Evolutionary conservation across 768 basidiomycete species (phyloP).

Genomic region (Udeniomyces megalosporus): DNA sequence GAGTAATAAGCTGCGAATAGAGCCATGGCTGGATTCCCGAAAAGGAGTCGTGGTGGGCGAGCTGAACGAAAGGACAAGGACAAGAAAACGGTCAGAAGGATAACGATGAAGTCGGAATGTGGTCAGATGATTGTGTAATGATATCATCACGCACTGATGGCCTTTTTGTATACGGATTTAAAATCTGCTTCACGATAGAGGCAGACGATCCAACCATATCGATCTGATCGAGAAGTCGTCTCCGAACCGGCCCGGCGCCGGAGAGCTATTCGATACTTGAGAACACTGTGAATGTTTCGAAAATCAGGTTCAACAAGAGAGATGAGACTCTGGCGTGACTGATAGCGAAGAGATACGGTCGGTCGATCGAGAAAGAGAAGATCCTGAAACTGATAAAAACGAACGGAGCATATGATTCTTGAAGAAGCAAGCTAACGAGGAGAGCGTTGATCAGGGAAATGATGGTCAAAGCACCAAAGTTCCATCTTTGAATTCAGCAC

Average conservation of each 20-base stretch:
- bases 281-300: not conserved
- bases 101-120: not conserved
- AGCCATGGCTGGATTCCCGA: slow-evolving; percentile 2
- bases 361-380: not conserved
- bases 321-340: not conserved
- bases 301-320: not conserved
- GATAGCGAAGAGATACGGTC: not conserved
- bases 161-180: slow-evolving; percentile 1
- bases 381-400: not conserved
- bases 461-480: slow-evolving; percentile 9
- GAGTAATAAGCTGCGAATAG: slow-evolving; percentile 1
- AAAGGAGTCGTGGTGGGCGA: slow-evolving; percentile 5
- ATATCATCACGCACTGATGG: slow-evolving; percentile 1
- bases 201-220: slow-evolving; percentile 2
- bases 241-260: not conserved
- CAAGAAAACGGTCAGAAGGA: not conserved
- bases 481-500: slow-evolving; percentile 2
- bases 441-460: not conserved
- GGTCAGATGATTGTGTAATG: not conserved
- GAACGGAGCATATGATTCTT: slow-evolving; percentile 7
- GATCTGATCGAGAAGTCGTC: not conserved
- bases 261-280: slow-evolving; percentile 6
- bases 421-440: not conserved
- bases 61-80: not conserved
- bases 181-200: not conserved